Base-by-base conservation (phyloP, 768 basidiomycete genomes). In the Lanmaoa pseudosensibilis region DNA sequence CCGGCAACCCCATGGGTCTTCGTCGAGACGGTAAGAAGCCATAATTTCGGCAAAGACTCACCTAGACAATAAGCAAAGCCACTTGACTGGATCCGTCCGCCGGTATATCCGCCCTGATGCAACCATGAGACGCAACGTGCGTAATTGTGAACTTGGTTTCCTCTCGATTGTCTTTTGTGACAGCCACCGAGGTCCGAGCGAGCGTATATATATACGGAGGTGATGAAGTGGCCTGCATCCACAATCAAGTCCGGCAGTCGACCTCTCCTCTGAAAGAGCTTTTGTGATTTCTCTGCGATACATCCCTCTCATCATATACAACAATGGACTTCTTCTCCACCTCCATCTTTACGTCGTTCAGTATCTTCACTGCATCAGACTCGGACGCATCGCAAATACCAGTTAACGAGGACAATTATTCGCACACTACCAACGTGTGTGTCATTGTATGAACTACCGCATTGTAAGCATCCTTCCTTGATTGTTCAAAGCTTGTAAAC, bases 21-120 rank as follows among this genome's bases (percentile, higher is more conserved):
- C 23, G 52, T 50, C 30, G 46, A 18, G 27, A 53, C 21, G 49
- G 46, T 18, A 30, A 33, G 39, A 37, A 27, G 46, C 34, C 50
- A 19, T 21, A 3, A 12, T 46, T 27, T 5, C 37, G 43, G 32
- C 27, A 44, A n/a, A 0, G 33, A 6, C 33, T 25, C 4, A 15
- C 58, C 15, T 16, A 59, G 15, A 69, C 69, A 70, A 69, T 69
- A 59, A 55, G 50, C 37, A 27, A 34, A 25, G 40, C 33, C 40
- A 46, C 18, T 5, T 18, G 39, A 30, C 37, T 49, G 45, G 50
- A 44, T 54, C 61, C 56, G 39, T 16, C 52, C 60, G 46, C 36
- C 39, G 50, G 39, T 6, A 30, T 46, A 16, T 46, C 60, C 50
- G 51, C 50, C 37, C 7, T 50, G 53, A 44, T 15, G 45, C 40